Evolutionary conservation across 75 land plant genomes (phyloP).

Genomic region (Pseudotsuga menziesii): DNA sequence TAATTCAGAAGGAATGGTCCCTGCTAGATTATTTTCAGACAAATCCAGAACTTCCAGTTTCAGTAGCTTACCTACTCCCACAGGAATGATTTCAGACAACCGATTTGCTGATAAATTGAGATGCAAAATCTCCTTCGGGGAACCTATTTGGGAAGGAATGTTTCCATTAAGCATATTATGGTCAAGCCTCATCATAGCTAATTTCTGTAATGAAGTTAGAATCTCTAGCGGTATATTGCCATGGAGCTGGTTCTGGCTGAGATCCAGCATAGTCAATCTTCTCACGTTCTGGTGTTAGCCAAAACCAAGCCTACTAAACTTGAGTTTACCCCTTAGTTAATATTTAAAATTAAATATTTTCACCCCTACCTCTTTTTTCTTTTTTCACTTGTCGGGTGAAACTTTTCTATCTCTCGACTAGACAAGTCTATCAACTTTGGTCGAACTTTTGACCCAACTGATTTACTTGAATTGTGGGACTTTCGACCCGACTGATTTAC

Average conservation of each 20-base stretch:
- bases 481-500: too few relatives aligned
- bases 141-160: neutral
- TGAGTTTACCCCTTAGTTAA: too few relatives aligned
- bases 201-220: too few relatives aligned
- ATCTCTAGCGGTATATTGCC: neutral
- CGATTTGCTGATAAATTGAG: neutral
- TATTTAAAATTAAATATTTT: too few relatives aligned
- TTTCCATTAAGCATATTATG: neutral
- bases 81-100: slow-evolving; percentile 33
- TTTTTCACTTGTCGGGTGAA: too few relatives aligned
- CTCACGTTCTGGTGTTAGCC: neutral
- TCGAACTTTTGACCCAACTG: too few relatives aligned
- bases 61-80: neutral
- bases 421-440: too few relatives aligned
- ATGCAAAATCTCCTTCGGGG: neutral
- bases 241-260: slow-evolving; percentile 12
- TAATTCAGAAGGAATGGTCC: slow-evolving; percentile 4
- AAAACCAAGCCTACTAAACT: too few relatives aligned
- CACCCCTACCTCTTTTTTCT: too few relatives aligned
- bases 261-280: slow-evolving; percentile 4
- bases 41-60: slow-evolving; percentile 11
- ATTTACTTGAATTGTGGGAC: too few relatives aligned
- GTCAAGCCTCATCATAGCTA: too few relatives aligned
- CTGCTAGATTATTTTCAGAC: slow-evolving; percentile 10
- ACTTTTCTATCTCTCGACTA: too few relatives aligned